These are phyloP conservation scores for Vinca minor DNA, from an alignment of 257 asterid genomes.

Conservation along the genomic window DNA sequence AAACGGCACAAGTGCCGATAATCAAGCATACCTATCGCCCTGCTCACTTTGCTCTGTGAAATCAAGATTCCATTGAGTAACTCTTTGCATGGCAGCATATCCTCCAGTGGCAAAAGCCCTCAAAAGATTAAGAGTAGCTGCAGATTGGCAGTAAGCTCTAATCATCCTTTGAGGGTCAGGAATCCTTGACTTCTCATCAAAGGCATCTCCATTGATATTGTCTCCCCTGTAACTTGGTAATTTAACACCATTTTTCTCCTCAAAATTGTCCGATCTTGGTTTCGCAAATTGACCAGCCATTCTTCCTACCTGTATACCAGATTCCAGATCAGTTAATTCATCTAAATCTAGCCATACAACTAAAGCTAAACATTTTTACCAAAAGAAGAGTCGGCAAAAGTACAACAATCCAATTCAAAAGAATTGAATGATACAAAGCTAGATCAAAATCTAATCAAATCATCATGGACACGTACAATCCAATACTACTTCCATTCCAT, in stretches of 20 bases:
- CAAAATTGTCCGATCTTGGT: conserved; percentile 65
- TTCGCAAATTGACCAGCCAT: conserved; percentile 93
- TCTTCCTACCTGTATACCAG: conserved; percentile 53
- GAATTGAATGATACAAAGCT: neutral
- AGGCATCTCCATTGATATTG: conserved; percentile 66
- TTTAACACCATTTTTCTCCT: conserved; percentile 70
- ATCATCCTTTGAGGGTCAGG: conserved; percentile 86
- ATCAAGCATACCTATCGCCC: conserved; percentile 55
- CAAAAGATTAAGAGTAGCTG: conserved; percentile 72
- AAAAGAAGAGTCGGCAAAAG: neutral
- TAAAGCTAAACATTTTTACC: too few relatives aligned
- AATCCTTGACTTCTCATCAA: conserved; percentile 50
- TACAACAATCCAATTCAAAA: neutral
- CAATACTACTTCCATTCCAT: too few relatives aligned
- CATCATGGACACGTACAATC: neutral
- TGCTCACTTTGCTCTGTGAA: conserved; percentile 77
- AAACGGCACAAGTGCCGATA: too few relatives aligned
- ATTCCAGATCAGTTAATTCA: conserved; percentile 7
- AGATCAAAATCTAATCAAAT: neutral
- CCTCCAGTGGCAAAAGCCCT: conserved; percentile 88
- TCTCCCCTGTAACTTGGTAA: conserved; percentile 86
- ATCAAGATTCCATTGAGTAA: conserved; percentile 77
- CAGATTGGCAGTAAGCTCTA: conserved; percentile 79
- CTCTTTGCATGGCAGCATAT: conserved; percentile 79
- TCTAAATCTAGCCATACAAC: neutral